Percentiles rank a stretch among this genome's conserved stretches.
Evolutionary conservation across 306 rosid genomes (phyloP).

Genomic region (Comarum palustre): DNA sequence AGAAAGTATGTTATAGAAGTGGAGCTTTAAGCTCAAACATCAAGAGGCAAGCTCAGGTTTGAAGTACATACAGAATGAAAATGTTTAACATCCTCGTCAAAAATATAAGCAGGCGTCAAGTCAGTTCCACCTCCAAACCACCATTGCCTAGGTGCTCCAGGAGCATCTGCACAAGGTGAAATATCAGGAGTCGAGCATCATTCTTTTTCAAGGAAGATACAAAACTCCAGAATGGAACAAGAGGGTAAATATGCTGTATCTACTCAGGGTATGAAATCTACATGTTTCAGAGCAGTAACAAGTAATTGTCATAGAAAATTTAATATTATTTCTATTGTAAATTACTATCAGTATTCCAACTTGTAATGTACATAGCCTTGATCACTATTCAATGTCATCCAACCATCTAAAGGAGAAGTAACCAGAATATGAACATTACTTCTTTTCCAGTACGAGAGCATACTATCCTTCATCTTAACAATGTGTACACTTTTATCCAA

Average conservation of each 20-base stretch:
- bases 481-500: not conserved
- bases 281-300: not conserved
- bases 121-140: conserved; percentile 99
- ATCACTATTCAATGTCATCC: not conserved
- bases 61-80: conserved; percentile 69
- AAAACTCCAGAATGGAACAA: not conserved
- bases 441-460: not conserved
- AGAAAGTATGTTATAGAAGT: not conserved
- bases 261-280: not conserved
- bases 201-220: not conserved
- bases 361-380: not conserved
- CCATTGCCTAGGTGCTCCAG: conserved; percentile 98
- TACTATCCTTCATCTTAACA: not conserved
- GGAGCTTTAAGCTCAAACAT: not conserved
- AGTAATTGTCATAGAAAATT: too few relatives aligned
- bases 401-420: not conserved
- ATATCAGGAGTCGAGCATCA: conserved; percentile 8
- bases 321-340: not conserved
- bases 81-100: conserved; percentile 93
- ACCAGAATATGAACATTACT: not conserved
- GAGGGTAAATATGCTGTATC: not conserved
- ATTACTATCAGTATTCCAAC: not conserved
- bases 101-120: conserved; percentile 90
- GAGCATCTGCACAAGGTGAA: conserved; percentile 55
- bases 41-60: not conserved